These are phyloP conservation scores for Metschnikowia borealis DNA, from an alignment of 805 yeast species.

Conservation along the genomic window DNA sequence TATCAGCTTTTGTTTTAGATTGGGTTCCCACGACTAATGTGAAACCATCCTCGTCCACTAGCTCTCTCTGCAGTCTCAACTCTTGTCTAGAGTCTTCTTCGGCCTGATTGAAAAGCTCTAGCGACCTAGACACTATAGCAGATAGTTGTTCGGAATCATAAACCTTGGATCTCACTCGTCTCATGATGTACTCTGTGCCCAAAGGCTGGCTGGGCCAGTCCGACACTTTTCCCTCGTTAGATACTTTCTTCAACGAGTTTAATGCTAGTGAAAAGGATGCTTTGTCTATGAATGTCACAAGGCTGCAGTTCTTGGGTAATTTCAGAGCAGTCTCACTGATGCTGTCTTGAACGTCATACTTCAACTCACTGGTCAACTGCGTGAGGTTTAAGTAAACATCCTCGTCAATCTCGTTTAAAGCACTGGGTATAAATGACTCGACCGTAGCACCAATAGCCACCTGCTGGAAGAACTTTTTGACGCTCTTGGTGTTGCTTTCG, in stretches of 20 bases:
- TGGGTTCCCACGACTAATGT: slow-evolving; percentile 85
- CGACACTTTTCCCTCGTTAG: slow-evolving; percentile 20
- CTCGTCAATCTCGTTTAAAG: slow-evolving; percentile 38
- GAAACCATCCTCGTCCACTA: slow-evolving; percentile 92
- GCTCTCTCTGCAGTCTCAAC: slow-evolving; percentile 49
- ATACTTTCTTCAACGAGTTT: slow-evolving; percentile 52
- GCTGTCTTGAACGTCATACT: slow-evolving; percentile 25
- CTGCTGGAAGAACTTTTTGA: slow-evolving; percentile 55
- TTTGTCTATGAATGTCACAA: slow-evolving; percentile 72
- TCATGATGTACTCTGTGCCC: slow-evolving; percentile 44
- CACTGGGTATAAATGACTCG: slow-evolving; percentile 40
- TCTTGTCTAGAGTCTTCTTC: slow-evolving; percentile 62
- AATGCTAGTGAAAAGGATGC: slow-evolving; percentile 63
- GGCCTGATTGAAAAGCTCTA: slow-evolving; percentile 63
- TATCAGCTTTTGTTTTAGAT: slow-evolving; percentile 73
- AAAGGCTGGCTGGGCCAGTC: slow-evolving; percentile 38
- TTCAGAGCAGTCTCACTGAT: slow-evolving; percentile 31
- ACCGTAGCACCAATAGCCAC: slow-evolving; percentile 64
- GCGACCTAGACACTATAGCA: slow-evolving; percentile 52
- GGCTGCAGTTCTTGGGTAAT: slow-evolving; percentile 70
- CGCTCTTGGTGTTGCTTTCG: slow-evolving; percentile 45
- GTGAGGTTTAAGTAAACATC: slow-evolving; percentile 49
- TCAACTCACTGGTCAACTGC: slow-evolving; percentile 55
- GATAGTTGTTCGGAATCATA: slow-evolving; percentile 52
- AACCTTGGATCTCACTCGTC: slow-evolving; percentile 28